Conservation (phyloP, 2,329 filamentous ascomycete genomes). For the Neobulgaria alba region DNA sequence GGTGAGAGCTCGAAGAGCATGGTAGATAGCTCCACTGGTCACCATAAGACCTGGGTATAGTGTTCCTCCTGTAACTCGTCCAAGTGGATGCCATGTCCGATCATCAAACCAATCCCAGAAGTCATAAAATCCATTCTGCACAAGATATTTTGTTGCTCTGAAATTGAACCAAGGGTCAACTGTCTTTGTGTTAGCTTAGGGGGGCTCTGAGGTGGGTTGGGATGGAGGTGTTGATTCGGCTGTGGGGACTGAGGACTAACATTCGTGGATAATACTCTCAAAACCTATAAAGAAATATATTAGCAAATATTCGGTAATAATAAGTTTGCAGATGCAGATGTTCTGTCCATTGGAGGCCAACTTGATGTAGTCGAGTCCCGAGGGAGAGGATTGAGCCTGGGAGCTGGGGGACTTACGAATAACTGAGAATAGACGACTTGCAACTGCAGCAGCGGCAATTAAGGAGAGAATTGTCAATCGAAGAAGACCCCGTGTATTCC, state of each 20-base stretch:
- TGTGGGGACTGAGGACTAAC: conserved; percentile 47
- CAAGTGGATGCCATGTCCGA: conserved; percentile 98
- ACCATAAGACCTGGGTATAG: conserved; percentile 98
- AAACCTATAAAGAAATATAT: conserved; percentile 55
- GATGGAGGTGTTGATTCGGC: conserved; percentile 9
- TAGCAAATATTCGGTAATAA: conserved; percentile 14
- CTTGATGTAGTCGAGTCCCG: too few relatives aligned
- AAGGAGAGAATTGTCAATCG: conserved; percentile 82
- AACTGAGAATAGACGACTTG: conserved; percentile 94
- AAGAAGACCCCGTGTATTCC: conserved; percentile 76
- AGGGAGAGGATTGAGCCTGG: neutral
- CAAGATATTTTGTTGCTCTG: conserved; percentile 93
- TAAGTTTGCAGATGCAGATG: too few relatives aligned
- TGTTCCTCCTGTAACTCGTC: conserved; percentile 96
- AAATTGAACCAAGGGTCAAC: conserved; percentile 99
- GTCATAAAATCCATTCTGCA: conserved; percentile 93
- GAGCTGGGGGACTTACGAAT: conserved; percentile 55
- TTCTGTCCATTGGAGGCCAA: too few relatives aligned
- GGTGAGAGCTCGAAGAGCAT: conserved; percentile 78
- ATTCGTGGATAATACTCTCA: conserved; percentile 99
- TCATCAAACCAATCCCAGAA: conserved; percentile 99
- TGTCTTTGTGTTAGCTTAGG: conserved; percentile 35
- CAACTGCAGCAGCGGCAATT: conserved; percentile 85
- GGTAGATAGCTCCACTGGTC: conserved; percentile 94
- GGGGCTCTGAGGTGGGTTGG: conserved; percentile 11